Evolutionary conservation across 2,329 filamentous ascomycete species (phyloP).

Genomic region (Fonsecaea nubica): DNA sequence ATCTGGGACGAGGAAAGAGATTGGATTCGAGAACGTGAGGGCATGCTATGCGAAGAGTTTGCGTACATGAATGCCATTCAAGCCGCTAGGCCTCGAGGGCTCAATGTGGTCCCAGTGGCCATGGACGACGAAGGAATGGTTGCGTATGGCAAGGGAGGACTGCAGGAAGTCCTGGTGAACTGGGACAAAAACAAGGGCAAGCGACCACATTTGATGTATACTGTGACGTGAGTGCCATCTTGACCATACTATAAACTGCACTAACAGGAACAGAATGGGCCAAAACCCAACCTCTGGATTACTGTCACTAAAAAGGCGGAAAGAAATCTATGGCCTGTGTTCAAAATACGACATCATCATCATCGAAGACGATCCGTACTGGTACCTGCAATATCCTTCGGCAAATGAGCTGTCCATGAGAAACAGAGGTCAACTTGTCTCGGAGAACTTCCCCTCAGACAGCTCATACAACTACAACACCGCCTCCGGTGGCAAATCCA

Average conservation of each 20-base stretch:
- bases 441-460: conserved; percentile 45
- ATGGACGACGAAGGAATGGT: conserved; percentile 82
- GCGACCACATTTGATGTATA: conserved; percentile 85
- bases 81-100: conserved; percentile 68
- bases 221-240: conserved; percentile 73
- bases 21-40: conserved; percentile 72
- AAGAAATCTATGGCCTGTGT: conserved; percentile 80
- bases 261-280: conserved; percentile 66
- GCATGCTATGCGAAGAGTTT: conserved; percentile 78
- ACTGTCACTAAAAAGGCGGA: conserved; percentile 73
- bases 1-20: conserved; percentile 74
- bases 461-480: conserved; percentile 47
- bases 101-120: conserved; percentile 75
- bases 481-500: conserved; percentile 54
- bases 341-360: conserved; percentile 88
- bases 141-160: conserved; percentile 72
- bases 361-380: conserved; percentile 93
- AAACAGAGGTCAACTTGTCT: conserved; percentile 41
- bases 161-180: conserved; percentile 78
- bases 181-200: conserved; percentile 79
- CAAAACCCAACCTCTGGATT: conserved; percentile 87
- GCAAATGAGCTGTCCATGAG: conserved; percentile 57
- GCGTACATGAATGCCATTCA: conserved; percentile 79
- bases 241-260: not conserved
- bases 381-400: conserved; percentile 88